A percentile compares a stretch with the other conserved stretches of the same genome.
Conservation (phyloP, 306 rosid species). For the Cicer cuneatum region DNA sequence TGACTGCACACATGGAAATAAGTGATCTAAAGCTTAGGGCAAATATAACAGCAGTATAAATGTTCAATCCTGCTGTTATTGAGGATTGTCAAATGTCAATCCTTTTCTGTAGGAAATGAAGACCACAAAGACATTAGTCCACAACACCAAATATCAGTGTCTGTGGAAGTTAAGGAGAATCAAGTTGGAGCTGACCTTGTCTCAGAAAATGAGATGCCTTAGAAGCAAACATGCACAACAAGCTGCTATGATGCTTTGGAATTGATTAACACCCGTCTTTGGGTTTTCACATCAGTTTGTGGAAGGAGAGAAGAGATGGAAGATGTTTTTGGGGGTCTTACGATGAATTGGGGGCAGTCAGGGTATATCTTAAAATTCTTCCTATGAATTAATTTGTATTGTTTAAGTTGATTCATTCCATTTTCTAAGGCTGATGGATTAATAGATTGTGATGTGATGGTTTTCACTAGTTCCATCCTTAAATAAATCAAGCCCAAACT, state of each 20-base stretch:
- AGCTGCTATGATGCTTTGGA: conserved; percentile 44
- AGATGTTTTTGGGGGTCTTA: conserved; percentile 84
- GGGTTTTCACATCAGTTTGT: conserved; percentile 69
- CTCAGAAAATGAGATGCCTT: conserved; percentile 42
- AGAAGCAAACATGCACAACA: conserved; percentile 51
- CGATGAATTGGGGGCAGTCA: conserved; percentile 75
- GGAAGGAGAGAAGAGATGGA: conserved; percentile 89
- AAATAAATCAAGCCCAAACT: no score
- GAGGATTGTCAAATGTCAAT: conserved; percentile 42
- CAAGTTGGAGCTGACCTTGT: conserved; percentile 43
- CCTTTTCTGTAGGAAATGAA: conserved; percentile 50
- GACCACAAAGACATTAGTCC: conserved; percentile 33
- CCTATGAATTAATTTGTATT: no score
- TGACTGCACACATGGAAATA: conserved; percentile 59
- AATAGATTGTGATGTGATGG: neutral
- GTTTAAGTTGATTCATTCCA: no score
- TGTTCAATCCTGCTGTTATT: conserved; percentile 47
- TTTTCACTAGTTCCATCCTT: no score
- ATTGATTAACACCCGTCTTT: conserved; percentile 54
- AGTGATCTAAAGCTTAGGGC: conserved; percentile 64
- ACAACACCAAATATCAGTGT: conserved; percentile 32
- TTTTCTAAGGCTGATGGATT: no score
- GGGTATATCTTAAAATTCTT: conserved; percentile 28
- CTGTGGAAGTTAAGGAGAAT: conserved; percentile 40
- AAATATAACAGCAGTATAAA: conserved; percentile 56